Evolutionary conservation across 805 yeast genomes (phyloP), one percentile per base, ranked within the genome.

Genomic region (Dipodascus albidus): DNA sequence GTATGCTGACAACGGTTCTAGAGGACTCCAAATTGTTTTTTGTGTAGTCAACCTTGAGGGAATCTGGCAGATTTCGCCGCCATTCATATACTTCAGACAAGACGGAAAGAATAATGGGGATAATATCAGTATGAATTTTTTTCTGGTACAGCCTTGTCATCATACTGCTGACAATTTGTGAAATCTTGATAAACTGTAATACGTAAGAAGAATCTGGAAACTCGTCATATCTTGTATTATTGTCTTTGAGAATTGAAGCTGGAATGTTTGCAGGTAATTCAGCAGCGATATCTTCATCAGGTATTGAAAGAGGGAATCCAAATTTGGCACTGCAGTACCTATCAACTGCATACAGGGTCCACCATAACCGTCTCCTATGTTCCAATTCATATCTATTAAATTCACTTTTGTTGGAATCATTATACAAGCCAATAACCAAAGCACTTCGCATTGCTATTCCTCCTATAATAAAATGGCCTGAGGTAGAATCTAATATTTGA

Each of bases 291-390:
- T 52, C 51, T n/a, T 55, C 58, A 17, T 60, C 62, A 17, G 54
- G 51, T 9, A 59, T 50, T 1, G 59, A 51, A 1, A 58, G 50
- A 11, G 64, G 64, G 23, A 60, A 53, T 1, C 64, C 64, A 27
- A 54, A 52, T 49, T 60, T 60, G 23, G 62, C 60, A 17, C 60
- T 51, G 3, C 58, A 48, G 38, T 58, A 60, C 9, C 61, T 49
- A 48, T 60, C 64, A 27, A 57, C 19, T 27, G 52, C 54, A 35
- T 57, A 60, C 2, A 59, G 54, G 9, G 64, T 57, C 64, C 64
- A 60, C 60, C 61, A 60, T 9, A 60, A 49, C 14, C 64, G 35
- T 3, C 64, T 41, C 14, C 62, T 47, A 19, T 60, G 64, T 31
- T 60, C 64, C 24, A 56, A 51, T 27, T 59, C 60, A 2, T 50